These are phyloP conservation scores for Xylaria sp. DNA, from an alignment of 495 filamentous ascomycete species.

Conservation along the genomic window DNA sequence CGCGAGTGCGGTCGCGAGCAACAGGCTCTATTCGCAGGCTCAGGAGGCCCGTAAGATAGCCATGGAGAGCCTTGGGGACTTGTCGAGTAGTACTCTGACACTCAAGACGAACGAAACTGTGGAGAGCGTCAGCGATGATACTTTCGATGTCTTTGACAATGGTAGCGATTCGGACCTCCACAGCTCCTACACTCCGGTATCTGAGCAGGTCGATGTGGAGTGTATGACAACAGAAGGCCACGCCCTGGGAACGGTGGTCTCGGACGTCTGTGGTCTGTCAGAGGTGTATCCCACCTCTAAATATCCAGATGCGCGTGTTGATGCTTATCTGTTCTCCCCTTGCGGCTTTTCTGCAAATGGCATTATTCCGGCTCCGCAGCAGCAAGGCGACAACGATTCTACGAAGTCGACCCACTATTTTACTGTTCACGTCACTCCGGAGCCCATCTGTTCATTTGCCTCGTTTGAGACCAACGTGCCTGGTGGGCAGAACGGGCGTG, in stretches of 20 bases:
- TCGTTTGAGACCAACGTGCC: slow-evolving; percentile 99
- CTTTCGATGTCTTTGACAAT: slow-evolving; percentile 81
- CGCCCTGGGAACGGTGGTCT: slow-evolving; percentile 89
- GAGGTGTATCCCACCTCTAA: slow-evolving; percentile 85
- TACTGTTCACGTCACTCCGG: slow-evolving; percentile 98
- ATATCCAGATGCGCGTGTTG: slow-evolving; percentile 93
- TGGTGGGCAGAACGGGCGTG: slow-evolving; percentile 83
- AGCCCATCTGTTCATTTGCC: slow-evolving; percentile 97
- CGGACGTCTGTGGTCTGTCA: slow-evolving; percentile 86
- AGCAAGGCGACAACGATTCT: slow-evolving; percentile 52
- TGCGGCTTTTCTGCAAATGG: slow-evolving; percentile 99
- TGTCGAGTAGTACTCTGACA: slow-evolving; percentile 50
- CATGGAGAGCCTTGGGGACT: slow-evolving; percentile 58
- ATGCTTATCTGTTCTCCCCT: slow-evolving; percentile 95
- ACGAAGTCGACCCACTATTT: slow-evolving; percentile 84
- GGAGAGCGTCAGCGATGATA: slow-evolving; percentile 52
- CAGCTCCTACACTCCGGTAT: slow-evolving; percentile 62
- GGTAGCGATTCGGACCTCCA: slow-evolving; percentile 68
- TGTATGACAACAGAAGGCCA: slow-evolving; percentile 92
- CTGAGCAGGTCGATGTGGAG: slow-evolving; percentile 66
- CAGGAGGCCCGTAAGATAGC: slow-evolving; percentile 62
- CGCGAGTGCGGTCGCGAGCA: slow-evolving; percentile 88
- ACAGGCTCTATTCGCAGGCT: slow-evolving; percentile 69
- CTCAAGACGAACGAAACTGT: slow-evolving; percentile 41
- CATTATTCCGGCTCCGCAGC: slow-evolving; percentile 79